A percentile compares a stretch with the other conserved stretches of the same genome.
Conservation (phyloP, 306 rosid species). For the apple (Malus domestica) region DNA sequence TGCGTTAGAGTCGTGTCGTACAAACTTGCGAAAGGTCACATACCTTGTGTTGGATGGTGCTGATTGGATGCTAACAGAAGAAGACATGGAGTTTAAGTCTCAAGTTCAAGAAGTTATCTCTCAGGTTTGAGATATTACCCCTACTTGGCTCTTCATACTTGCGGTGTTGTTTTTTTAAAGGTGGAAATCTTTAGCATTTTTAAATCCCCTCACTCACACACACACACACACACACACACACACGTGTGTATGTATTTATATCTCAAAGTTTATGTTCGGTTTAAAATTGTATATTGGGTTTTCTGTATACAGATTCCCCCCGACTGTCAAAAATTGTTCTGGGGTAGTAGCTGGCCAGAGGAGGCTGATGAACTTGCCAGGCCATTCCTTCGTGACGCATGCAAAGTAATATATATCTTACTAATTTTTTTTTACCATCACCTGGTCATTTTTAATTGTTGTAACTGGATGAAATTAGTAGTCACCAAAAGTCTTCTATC, state of each 20-base stretch:
- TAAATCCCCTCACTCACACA: not conserved
- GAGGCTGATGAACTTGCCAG: constrained; percentile 87
- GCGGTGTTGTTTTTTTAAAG: not conserved
- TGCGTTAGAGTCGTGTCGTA: constrained; percentile 90
- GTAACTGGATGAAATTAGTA: not conserved
- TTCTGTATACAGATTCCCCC: constrained; percentile 64
- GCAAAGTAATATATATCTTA: constrained; percentile 45
- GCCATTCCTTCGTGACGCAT: constrained; percentile 80
- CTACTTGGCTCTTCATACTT: not conserved
- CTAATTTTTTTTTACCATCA: not conserved
- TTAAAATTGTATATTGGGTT: constrained; percentile 1
- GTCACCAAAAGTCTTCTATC: not conserved
- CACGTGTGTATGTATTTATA: no score
- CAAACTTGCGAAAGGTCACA: constrained; percentile 90
- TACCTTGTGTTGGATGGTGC: constrained; percentile 97
- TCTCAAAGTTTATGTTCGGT: not conserved
- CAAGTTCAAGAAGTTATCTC: constrained; percentile 65
- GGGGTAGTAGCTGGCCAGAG: constrained; percentile 99
- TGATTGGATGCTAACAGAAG: constrained; percentile 87
- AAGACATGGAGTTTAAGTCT: no score
- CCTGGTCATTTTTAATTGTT: not conserved
- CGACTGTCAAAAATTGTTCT: constrained; percentile 83
- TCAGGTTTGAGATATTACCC: constrained; percentile 51
- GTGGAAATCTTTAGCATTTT: no score
- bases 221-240: no score